Conservation (phyloP, 805 yeast species). For the Metschnikowia corniflorae region DNA sequence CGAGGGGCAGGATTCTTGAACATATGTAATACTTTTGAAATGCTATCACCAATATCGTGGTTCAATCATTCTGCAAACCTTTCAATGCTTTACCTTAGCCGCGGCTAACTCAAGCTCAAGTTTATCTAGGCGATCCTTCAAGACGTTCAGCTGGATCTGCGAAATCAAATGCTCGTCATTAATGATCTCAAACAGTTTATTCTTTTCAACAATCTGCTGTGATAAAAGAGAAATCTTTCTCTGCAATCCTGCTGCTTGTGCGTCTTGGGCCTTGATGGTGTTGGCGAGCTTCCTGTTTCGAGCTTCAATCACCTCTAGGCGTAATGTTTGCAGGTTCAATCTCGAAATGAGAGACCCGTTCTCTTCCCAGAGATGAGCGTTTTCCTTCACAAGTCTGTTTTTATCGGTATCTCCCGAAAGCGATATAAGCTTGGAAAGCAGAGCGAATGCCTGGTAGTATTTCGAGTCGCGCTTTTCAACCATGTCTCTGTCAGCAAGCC, state of each 20-base stretch:
- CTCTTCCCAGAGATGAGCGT: slow-evolving; percentile 19
- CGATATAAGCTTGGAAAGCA: slow-evolving; percentile 20
- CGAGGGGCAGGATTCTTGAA: too few relatives aligned
- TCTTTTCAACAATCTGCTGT: slow-evolving; percentile 41
- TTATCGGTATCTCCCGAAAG: slow-evolving; percentile 8
- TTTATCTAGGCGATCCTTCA: slow-evolving; percentile 34
- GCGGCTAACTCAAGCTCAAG: slow-evolving; percentile 23
- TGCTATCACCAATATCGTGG: too few relatives aligned
- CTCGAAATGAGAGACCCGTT: slow-evolving; percentile 22
- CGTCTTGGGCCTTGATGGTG: slow-evolving; percentile 9
- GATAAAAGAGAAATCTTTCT: slow-evolving; percentile 22
- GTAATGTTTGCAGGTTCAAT: slow-evolving; percentile 25
- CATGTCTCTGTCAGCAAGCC: slow-evolving; percentile 29
- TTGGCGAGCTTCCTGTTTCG: slow-evolving; percentile 17
- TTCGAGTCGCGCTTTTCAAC: slow-evolving; percentile 30
- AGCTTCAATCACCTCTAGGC: slow-evolving; percentile 23
- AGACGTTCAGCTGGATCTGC: slow-evolving; percentile 55
- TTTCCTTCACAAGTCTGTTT: slow-evolving; percentile 17
- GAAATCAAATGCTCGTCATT: slow-evolving; percentile 65
- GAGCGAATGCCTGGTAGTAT: slow-evolving; percentile 33
- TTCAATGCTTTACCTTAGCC: too few relatives aligned
- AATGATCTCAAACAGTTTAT: slow-evolving; percentile 53
- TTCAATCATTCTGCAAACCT: too few relatives aligned
- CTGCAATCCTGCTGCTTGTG: slow-evolving; percentile 7
- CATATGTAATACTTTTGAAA: too few relatives aligned